These are phyloP conservation scores for Phytophthora gonapodyides DNA, from an alignment of 352 stramenopile genomes.

Conservation along the genomic window DNA sequence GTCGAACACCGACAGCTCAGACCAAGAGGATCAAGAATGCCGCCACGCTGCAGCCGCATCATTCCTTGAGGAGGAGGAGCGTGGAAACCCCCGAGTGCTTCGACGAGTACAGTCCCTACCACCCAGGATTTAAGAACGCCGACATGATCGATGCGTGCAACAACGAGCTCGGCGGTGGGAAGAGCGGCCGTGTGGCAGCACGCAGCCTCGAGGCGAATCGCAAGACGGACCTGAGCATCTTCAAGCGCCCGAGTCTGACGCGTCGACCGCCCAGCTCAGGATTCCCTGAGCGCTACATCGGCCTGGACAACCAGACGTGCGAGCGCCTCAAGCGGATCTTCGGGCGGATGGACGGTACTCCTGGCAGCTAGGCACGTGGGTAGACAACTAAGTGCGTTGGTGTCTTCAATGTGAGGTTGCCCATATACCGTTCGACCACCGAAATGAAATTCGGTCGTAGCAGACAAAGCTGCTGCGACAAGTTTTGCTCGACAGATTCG, in stretches of 20 bases:
- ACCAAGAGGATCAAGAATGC: constrained; percentile 20
- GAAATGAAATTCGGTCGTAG: too few relatives aligned
- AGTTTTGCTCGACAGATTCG: too few relatives aligned
- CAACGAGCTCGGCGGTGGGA: constrained; percentile 24
- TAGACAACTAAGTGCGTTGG: too few relatives aligned
- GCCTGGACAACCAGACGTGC: constrained; percentile 74
- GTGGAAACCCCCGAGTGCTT: constrained; percentile 60
- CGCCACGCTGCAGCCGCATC: constrained; percentile 5
- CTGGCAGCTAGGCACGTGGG: constrained; percentile 7
- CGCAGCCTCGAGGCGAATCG: constrained; percentile 16
- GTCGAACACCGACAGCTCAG: constrained; percentile 15
- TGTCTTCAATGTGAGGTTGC: constrained; percentile 6
- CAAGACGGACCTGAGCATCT: constrained; percentile 76
- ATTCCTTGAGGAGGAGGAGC: constrained; percentile 13
- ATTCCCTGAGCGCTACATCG: constrained; percentile 79
- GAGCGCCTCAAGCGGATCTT: constrained; percentile 82
- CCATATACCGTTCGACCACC: too few relatives aligned
- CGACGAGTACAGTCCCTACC: constrained; percentile 83
- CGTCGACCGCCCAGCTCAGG: constrained; percentile 52
- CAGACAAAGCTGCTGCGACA: too few relatives aligned
- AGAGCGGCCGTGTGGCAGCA: constrained; percentile 1
- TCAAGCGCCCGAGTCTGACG: constrained; percentile 66
- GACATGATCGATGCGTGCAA: constrained; percentile 46
- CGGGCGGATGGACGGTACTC: constrained; percentile 53
- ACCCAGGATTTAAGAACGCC: constrained; percentile 56